Evolutionary conservation across 176 grass and related monocot genomes (phyloP).

Genomic region (Oryza meyeriana): DNA sequence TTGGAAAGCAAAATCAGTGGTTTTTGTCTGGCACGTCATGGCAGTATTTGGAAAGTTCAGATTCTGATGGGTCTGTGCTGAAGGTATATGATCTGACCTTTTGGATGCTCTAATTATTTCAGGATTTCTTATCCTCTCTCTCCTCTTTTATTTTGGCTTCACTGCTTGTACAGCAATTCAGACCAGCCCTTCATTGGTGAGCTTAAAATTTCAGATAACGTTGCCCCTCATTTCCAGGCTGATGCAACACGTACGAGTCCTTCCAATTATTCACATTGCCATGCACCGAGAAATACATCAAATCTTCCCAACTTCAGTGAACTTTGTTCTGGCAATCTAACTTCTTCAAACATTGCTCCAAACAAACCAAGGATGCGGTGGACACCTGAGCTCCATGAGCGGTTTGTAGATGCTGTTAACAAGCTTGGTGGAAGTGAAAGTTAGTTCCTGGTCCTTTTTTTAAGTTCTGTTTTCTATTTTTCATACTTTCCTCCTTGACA

Average conservation of each 20-base stretch:
- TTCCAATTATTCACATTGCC: slow-evolving; percentile 17
- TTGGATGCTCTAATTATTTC: background rate
- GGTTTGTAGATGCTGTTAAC: slow-evolving; percentile 71
- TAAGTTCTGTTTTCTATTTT: background rate
- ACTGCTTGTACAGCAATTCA: slow-evolving; percentile 1
- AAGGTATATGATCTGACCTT: slow-evolving; percentile 34
- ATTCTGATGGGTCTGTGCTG: slow-evolving; percentile 27
- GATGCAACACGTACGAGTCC: slow-evolving; percentile 22
- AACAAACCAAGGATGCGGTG: slow-evolving; percentile 69
- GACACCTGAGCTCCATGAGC: slow-evolving; percentile 80
- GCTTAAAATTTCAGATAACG: slow-evolving; percentile 2
- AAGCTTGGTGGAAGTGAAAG: slow-evolving; percentile 82
- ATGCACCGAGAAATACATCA: slow-evolving; percentile 25
- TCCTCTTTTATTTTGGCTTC: slow-evolving; percentile 12
- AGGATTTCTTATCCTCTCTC: background rate
- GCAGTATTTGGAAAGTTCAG: slow-evolving; percentile 23
- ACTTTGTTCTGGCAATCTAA: slow-evolving; percentile 28
- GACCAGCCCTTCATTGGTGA: background rate
- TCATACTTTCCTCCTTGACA: background rate
- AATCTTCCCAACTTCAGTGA: slow-evolving; percentile 38
- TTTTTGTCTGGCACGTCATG: slow-evolving; percentile 31
- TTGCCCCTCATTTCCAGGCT: slow-evolving; percentile 35
- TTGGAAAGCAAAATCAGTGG: slow-evolving; percentile 20
- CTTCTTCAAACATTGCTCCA: slow-evolving; percentile 34
- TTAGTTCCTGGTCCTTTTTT: slow-evolving; percentile 35